phyloP scores from a whole-genome alignment of 139 green algal genomes.

The Asterochloris erici region DNA sequence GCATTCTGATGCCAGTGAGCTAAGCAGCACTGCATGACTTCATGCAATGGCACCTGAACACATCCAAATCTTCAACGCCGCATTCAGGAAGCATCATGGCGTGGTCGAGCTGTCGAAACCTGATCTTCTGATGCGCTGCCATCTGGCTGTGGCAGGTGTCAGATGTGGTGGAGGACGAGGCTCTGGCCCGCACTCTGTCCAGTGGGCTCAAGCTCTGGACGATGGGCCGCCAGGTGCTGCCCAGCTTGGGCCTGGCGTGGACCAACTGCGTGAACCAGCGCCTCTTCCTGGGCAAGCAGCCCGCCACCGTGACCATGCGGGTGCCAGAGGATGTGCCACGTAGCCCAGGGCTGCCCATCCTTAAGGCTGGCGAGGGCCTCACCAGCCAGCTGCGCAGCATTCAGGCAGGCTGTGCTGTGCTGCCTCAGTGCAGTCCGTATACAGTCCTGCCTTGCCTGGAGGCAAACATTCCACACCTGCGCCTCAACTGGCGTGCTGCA shows the following conservation, averaged over 20 bases:
- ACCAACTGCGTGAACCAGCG: slow-evolving; percentile 69
- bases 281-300: slow-evolving; percentile 50
- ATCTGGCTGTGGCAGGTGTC: slow-evolving; percentile 12
- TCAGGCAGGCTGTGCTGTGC: too few species aligned
- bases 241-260: slow-evolving; percentile 73
- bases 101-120: not conserved
- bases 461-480: not conserved
- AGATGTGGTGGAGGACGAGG: slow-evolving; percentile 13
- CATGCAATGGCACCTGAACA: not conserved
- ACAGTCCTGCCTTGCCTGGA: not conserved
- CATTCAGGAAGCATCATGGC: not conserved
- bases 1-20: not conserved
- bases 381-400: too few species aligned
- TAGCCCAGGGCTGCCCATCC: too few species aligned
- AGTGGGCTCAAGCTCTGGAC: slow-evolving; percentile 37
- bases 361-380: too few species aligned
- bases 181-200: slow-evolving; percentile 18
- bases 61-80: not conserved
- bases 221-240: slow-evolving; percentile 52
- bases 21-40: not conserved
- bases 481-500: not conserved
- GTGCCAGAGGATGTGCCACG: not conserved
- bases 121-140: not conserved
- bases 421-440: too few species aligned
- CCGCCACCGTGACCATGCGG: too few species aligned